Percentiles rank a stretch among this genome's conserved stretches.
phyloP scores from a whole-genome alignment of 306 rosid genomes.

The Casuarina cunninghamiana region DNA sequence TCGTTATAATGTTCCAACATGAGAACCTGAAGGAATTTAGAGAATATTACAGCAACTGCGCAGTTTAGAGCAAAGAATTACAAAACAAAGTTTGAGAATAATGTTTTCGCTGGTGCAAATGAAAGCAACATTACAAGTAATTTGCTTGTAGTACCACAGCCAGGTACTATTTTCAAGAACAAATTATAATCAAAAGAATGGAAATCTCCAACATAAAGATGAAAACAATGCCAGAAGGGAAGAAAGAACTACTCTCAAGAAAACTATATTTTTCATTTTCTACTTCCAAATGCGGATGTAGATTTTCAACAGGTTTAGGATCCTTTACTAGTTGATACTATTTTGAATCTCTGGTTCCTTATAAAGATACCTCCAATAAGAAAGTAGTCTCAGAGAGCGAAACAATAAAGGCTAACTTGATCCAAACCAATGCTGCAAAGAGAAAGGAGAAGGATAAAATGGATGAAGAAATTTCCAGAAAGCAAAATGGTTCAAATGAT shows the following conservation, averaged over 20 bases:
- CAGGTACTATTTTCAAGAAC: background rate
- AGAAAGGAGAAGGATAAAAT: background rate
- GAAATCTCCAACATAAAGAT: background rate
- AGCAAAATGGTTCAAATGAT: background rate
- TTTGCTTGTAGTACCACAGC: background rate
- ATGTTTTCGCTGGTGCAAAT: background rate
- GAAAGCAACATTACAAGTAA: constrained; percentile 3
- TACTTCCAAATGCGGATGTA: background rate
- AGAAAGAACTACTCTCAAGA: background rate
- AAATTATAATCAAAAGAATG: background rate
- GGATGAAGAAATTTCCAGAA: background rate
- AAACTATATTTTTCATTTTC: background rate
- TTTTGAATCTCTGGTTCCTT: background rate
- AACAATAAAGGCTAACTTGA: background rate
- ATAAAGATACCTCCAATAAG: background rate
- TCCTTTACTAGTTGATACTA: background rate
- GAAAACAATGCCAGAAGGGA: background rate
- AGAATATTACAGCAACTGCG: constrained; percentile 11
- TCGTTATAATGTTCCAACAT: background rate
- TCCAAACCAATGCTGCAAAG: background rate
- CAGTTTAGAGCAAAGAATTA: background rate
- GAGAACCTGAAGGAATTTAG: constrained; percentile 13
- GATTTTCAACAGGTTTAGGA: background rate
- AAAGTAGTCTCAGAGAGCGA: background rate
- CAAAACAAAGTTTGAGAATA: background rate